A percentile compares a stretch with the other conserved stretches of the same genome.
These are phyloP conservation scores for Hemisphaericaspora subhashii DNA, from an alignment of 1,139 yeast genomes.

Conservation along the genomic window DNA sequence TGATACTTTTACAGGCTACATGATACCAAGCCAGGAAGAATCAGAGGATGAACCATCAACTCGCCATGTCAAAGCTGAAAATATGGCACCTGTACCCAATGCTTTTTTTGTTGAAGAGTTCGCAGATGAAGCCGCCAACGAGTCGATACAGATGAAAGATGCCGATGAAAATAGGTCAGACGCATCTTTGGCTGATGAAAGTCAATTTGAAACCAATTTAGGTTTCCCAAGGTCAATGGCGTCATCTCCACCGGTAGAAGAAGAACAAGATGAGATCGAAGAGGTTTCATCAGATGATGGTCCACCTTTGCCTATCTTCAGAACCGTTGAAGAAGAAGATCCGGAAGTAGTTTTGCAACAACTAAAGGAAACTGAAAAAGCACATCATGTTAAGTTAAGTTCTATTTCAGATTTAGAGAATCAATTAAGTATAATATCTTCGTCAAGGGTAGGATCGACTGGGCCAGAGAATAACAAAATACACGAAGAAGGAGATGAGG, in stretches of 20 bases:
- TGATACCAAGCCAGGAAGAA: slow-evolving; percentile 5
- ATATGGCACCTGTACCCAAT: slow-evolving; percentile 21
- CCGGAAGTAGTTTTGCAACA: slow-evolving; percentile 30
- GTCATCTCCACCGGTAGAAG: not conserved
- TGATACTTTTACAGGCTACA: slow-evolving; percentile 10
- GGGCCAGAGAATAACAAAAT: slow-evolving; percentile 10
- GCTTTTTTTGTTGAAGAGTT: slow-evolving; percentile 18
- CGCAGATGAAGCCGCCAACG: slow-evolving; percentile 8
- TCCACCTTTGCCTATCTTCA: slow-evolving; percentile 27
- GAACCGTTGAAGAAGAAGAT: slow-evolving; percentile 31
- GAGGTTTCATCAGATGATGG: slow-evolving; percentile 11
- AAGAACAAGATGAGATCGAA: slow-evolving; percentile 2
- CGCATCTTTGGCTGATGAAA: slow-evolving; percentile 29
- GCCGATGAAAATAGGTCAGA: slow-evolving; percentile 25
- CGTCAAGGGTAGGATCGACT: not conserved
- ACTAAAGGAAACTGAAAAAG: slow-evolving; percentile 38
- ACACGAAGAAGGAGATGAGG: slow-evolving; percentile 9
- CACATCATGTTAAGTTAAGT: slow-evolving; percentile 31
- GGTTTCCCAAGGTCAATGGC: not conserved
- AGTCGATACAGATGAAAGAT: slow-evolving; percentile 13
- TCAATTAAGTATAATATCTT: slow-evolving; percentile 13
- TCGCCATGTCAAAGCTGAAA: slow-evolving; percentile 5
- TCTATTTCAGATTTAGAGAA: slow-evolving; percentile 32
- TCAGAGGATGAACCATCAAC: slow-evolving; percentile 4
- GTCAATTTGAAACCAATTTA: slow-evolving; percentile 14